Conservation (phyloP, 176 grass and related monocot genomes). For the Chrysopogon serrulatus region DNA sequence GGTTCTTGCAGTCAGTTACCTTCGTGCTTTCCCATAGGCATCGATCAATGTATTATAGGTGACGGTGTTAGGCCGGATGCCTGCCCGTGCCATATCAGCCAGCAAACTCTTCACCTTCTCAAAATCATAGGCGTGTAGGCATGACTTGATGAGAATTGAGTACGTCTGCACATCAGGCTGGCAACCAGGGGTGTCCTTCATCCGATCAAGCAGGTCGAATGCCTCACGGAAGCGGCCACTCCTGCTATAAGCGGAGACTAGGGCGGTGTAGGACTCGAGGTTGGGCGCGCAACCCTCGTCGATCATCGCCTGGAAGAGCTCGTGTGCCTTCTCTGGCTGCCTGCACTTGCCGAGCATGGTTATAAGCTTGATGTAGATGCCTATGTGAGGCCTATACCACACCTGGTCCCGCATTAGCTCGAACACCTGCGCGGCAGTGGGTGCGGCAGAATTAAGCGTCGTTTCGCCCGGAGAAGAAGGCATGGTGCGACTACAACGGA, state of each 20-base stretch:
- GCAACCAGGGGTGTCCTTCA: constrained; percentile 73
- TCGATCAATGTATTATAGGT: constrained; percentile 95
- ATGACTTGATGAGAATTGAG: constrained; percentile 94
- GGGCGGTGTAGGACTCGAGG: constrained; percentile 76
- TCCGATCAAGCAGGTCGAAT: constrained; percentile 62
- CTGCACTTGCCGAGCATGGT: constrained; percentile 95
- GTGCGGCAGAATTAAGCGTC: background rate
- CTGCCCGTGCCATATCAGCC: constrained; percentile 45
- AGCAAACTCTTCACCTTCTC: constrained; percentile 64
- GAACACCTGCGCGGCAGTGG: constrained; percentile 61
- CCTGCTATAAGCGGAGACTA: constrained; percentile 83
- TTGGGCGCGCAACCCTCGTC: constrained; percentile 82
- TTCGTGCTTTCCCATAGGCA: constrained; percentile 86
- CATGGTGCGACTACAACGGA: background rate
- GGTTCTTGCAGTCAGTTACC: constrained; percentile 23
- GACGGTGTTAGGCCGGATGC: constrained; percentile 64
- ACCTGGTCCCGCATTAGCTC: constrained; percentile 85
- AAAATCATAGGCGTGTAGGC: constrained; percentile 79
- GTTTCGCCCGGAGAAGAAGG: background rate
- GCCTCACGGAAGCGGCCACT: constrained; percentile 66
- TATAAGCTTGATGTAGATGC: constrained; percentile 93
- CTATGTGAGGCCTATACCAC: constrained; percentile 83
- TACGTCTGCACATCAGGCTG: constrained; percentile 80
- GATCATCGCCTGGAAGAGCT: constrained; percentile 79
- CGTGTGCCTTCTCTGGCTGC: constrained; percentile 74